A percentile compares a stretch with the other conserved stretches of the same genome.
Conservation (phyloP, 2,329 filamentous ascomycete species). For the Apiospora marii region DNA sequence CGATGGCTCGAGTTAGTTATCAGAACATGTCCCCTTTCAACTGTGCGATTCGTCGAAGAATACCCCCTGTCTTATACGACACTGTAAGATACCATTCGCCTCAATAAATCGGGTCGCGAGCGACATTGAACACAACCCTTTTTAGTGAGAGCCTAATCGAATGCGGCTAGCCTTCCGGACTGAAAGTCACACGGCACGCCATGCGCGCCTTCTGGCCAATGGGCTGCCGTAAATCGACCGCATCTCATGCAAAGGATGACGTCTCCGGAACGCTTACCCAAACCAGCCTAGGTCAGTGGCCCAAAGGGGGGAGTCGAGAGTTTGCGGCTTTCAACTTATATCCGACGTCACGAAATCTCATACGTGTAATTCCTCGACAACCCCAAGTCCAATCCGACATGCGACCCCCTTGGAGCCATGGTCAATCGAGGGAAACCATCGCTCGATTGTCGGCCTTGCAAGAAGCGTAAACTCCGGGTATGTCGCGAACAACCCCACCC, state of each 20-base stretch:
- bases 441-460: conserved; percentile 36
- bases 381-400: neutral
- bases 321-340: neutral
- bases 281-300: neutral
- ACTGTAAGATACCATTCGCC: neutral
- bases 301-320: neutral
- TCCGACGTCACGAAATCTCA: neutral
- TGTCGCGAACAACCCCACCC: conserved; percentile 5
- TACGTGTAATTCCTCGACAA: neutral
- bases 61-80: neutral
- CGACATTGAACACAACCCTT: neutral
- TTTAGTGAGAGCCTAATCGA: neutral
- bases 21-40: neutral
- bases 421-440: conserved; percentile 36
- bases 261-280: conserved; percentile 22
- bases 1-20: neutral
- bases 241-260: neutral
- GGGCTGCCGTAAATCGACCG: neutral
- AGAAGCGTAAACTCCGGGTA: conserved; percentile 37
- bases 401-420: conserved; percentile 28
- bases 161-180: conserved; percentile 2
- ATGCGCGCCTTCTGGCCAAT: neutral
- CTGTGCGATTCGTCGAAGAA: neutral
- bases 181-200: neutral
- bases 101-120: neutral